Base-by-base conservation (phyloP, 768 basidiomycete genomes). In the Asterophora parasitica region DNA sequence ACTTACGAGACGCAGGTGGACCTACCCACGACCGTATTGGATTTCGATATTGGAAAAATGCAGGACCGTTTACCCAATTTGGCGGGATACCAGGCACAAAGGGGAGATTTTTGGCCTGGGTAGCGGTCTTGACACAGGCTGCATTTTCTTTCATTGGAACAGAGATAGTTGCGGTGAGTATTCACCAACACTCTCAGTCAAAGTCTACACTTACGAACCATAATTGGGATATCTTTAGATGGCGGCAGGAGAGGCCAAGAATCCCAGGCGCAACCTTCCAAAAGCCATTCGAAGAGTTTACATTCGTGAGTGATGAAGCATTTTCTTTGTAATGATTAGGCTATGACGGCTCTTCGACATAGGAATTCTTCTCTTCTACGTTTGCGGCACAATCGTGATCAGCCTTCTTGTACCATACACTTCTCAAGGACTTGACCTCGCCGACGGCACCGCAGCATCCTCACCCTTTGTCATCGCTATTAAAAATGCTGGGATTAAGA, bases 391-490 rank as follows among this genome's bases (percentile, higher is more conserved):
- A 4, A 70, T 78, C 50, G 65, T 94, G 47, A 93, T 96, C 55
- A 88, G 91, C 37, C 69, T 93, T 1, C 80, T 95, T 42, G 88
- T 91, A 13, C 86, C 89, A 1, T 90, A 79, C 35, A 85, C 77
- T 59, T 72, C 85, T 51, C 47, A 64, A 0, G 63, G 70, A 17
- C 75, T 96, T 4, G 58, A 69, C 42, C 65, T 90, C 36, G 59
- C 54, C 13, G 64, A 65, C 36, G 79, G 81, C 23, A 84, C 80
- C 13, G 83, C 86, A 46, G 82, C 83, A 11, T 81, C 81, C 2
- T 88, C 88, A 35, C 88, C 94, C 1, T 96, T 93, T 66, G 93
- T 96, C 54, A 90, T 98, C 55, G 95, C 93, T 1, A 91, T 92
- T 54, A 58, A 76, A 57, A 78, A 72, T 36, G 83, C 93, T 6